Base-by-base conservation (phyloP, 1,139 yeast species). In the Lodderomyces beijingensis region DNA sequence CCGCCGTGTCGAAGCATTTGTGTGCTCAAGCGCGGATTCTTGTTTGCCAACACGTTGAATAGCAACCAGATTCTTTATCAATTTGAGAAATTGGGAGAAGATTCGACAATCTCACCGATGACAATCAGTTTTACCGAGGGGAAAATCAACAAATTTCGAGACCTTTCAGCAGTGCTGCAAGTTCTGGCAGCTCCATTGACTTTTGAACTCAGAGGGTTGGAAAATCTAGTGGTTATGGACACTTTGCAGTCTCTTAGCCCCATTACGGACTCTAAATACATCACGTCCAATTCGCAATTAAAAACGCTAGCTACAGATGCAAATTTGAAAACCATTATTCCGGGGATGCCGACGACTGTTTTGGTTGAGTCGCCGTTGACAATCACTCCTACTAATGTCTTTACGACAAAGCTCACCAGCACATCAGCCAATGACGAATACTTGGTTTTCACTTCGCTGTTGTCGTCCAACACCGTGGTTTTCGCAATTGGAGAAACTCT, bases 401-500 rank as follows among this genome's bases (percentile, higher is more conserved):
- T 77, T 65, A 77, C 91, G 1, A 68, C 84, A 4, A 76, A 71
- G 42, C 47, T 70, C 4, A 49, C 57, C 2, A 47, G 55, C 2
- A 51, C 51, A 2, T 79, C 82, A 27, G 50, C 46, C 3, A 68
- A 56, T 45, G 91, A 85, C 50, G 74, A 74, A 35, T 83, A 77
- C 45, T 67, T 85, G 40, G 77, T 86, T 2, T 60, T 86, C 6
- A 69, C 93, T 1, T 84, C 86, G 36, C 54, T 73, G 2, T 74
- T 78, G 31, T 45, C 56, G 18, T 53, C 56, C 10, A 75, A 80
- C 7, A 86, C 96, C 0, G 61, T 85, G 34, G 85, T 88, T 1
- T 59, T 91, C 15, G 73, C 85, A 1, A 79, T 86, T 33, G 89
- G 88, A 3, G 95, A 84, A 39, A 79, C 76, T 1, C 87, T 86